A percentile compares a stretch with the other conserved stretches of the same genome.
Conservation (phyloP, 805 yeast species). For the Kazachstania viticola region DNA sequence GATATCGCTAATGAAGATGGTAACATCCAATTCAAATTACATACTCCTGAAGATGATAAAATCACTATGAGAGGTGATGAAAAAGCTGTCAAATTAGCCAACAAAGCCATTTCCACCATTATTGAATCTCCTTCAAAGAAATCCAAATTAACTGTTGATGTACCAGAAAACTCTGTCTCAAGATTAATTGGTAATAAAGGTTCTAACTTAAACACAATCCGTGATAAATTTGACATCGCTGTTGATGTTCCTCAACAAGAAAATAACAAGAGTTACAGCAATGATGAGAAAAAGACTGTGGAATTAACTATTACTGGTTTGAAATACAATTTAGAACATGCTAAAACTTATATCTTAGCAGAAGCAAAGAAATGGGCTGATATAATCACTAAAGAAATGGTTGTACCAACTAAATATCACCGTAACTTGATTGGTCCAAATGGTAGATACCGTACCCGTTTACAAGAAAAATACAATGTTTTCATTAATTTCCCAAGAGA, state of each 20-base stretch:
- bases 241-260: constrained; percentile 56
- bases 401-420: constrained; percentile 69
- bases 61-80: constrained; percentile 62
- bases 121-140: constrained; percentile 18
- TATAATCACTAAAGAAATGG: constrained; percentile 52
- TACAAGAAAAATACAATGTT: constrained; percentile 81
- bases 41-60: constrained; percentile 37
- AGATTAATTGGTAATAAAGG: constrained; percentile 90
- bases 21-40: constrained; percentile 38
- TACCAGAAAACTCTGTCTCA: constrained; percentile 59
- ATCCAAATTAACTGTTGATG: constrained; percentile 34
- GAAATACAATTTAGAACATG: constrained; percentile 65
- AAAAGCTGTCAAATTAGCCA: constrained; percentile 37
- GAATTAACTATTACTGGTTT: constrained; percentile 61
- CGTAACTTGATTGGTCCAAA: constrained; percentile 72
- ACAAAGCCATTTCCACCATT: constrained; percentile 28
- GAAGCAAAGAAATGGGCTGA: constrained; percentile 74
- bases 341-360: constrained; percentile 44
- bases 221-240: constrained; percentile 63
- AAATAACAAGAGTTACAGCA: constrained; percentile 23
- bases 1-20: constrained; percentile 28
- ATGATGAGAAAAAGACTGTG: constrained; percentile 23
- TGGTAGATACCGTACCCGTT: constrained; percentile 70
- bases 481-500: constrained; percentile 63
- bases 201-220: constrained; percentile 50